phyloP scores from a whole-genome alignment of 371 early-diverging fungal genomes.

The Rhizopus stolonifer region DNA sequence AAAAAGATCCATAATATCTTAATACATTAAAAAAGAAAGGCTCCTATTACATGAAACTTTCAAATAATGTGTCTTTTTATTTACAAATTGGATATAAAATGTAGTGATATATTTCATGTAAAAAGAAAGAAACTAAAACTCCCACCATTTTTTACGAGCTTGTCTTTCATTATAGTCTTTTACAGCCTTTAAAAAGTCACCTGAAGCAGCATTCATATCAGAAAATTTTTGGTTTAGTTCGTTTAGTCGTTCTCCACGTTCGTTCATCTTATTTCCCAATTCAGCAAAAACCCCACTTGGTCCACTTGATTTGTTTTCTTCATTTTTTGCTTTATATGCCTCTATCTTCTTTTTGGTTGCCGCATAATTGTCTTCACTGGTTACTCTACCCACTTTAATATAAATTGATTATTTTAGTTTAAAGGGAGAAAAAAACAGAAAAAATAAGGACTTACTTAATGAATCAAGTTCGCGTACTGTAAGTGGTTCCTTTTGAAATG shows the following conservation, averaged over 20 bases:
- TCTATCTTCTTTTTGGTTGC: conserved; percentile 16
- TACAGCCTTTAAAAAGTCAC: conserved; percentile 53
- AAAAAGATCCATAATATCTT: no score
- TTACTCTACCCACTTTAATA: conserved; percentile 21
- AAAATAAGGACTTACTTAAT: conserved; percentile 36
- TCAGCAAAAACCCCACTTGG: conserved; percentile 47
- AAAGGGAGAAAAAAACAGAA: neutral
- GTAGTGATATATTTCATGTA: neutral
- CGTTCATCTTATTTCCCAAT: conserved; percentile 50
- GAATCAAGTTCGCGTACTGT: conserved; percentile 49
- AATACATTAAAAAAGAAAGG: no score
- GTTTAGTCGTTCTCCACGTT: conserved; percentile 54
- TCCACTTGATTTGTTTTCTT: neutral
- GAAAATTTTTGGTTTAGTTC: conserved; percentile 49
- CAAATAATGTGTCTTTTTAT: no score
- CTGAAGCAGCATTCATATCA: conserved; percentile 55
- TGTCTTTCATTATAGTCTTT: conserved; percentile 58
- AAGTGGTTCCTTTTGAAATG: conserved; percentile 43
- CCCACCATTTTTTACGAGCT: conserved; percentile 58
- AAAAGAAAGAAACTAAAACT: conserved; percentile 29
- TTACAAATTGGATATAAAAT: neutral
- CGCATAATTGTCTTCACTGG: conserved; percentile 18
- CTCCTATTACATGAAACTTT: no score
- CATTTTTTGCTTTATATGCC: conserved; percentile 16
- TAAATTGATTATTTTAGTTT: no score